Evolutionary conservation across 2,329 filamentous ascomycete genomes (phyloP).

Genomic region (Diaporthe velutina): DNA sequence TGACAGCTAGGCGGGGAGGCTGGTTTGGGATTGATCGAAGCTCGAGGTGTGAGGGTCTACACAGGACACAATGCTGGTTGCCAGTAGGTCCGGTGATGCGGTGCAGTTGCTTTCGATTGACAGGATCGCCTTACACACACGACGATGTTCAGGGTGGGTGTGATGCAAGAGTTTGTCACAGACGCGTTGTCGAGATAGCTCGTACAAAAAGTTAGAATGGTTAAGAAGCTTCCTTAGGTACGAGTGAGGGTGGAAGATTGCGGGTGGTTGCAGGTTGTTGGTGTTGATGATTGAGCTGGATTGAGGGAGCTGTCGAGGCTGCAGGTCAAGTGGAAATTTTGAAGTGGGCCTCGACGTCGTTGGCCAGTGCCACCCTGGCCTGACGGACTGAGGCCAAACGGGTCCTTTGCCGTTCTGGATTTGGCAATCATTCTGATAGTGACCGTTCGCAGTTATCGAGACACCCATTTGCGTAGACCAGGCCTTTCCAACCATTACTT

Average conservation of each 20-base stretch:
- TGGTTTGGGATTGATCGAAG: not conserved
- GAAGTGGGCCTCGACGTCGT: conserved; percentile 19
- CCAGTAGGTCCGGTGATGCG: not conserved
- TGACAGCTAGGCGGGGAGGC: conserved; percentile 27
- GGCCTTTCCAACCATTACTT: not conserved
- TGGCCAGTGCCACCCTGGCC: conserved; percentile 32
- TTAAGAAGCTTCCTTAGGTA: conserved; percentile 31
- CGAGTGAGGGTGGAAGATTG: not conserved
- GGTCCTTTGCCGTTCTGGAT: not conserved
- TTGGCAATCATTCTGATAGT: not conserved
- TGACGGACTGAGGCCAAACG: conserved; percentile 1
- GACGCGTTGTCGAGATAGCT: conserved; percentile 2
- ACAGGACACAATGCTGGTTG: conserved; percentile 14
- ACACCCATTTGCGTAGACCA: not conserved
- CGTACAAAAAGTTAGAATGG: not conserved
- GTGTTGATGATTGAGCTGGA: conserved; percentile 22
- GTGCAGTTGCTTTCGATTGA: not conserved
- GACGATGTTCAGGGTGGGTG: not conserved
- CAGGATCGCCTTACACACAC: not conserved
- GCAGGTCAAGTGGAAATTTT: conserved; percentile 54
- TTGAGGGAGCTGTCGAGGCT: conserved; percentile 52
- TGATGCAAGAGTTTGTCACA: not conserved
- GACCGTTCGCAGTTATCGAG: conserved; percentile 9
- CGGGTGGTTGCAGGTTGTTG: conserved; percentile 21
- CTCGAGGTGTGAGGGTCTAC: conserved; percentile 7